Percentiles rank a stretch among this genome's conserved stretches.
Evolutionary conservation across 2,329 filamentous ascomycete genomes (phyloP).

Genomic region (Phaeosphaeriaceae sp.): DNA sequence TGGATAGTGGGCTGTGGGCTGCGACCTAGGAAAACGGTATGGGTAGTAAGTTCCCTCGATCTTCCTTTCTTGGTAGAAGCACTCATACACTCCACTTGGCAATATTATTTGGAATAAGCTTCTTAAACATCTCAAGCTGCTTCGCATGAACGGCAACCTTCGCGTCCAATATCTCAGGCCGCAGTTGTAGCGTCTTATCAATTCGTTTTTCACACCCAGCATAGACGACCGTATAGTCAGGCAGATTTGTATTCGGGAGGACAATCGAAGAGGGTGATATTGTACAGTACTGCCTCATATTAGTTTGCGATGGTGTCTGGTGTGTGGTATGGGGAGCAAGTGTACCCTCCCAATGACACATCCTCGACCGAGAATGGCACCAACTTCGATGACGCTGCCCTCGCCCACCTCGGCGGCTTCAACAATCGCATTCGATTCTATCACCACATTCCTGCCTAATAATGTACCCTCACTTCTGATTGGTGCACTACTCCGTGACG

Average conservation of each 20-base stretch:
- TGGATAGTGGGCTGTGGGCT: too few species aligned
- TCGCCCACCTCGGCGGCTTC: constrained; percentile 48
- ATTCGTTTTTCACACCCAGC: constrained; percentile 46
- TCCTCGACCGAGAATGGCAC: constrained; percentile 41
- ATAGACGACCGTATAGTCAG: constrained; percentile 56
- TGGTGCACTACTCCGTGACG: constrained; percentile 14
- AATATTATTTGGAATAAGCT: constrained; percentile 45
- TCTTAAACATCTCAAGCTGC: constrained; percentile 45
- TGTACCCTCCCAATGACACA: constrained; percentile 51
- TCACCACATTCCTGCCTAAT: constrained; percentile 51
- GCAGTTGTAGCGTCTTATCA: constrained; percentile 47
- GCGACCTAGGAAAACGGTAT: too few species aligned
- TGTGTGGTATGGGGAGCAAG: background rate
- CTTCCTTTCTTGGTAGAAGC: too few species aligned
- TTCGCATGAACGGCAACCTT: constrained; percentile 41
- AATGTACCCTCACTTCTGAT: constrained; percentile 40
- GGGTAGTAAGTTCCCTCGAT: too few species aligned
- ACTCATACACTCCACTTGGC: constrained; percentile 38
- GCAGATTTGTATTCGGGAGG: constrained; percentile 45
- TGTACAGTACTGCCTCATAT: constrained; percentile 50
- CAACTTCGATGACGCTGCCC: constrained; percentile 43
- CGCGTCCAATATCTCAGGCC: constrained; percentile 37
- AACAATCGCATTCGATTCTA: constrained; percentile 53
- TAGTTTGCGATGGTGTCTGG: background rate
- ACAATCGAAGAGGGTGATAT: constrained; percentile 49